Percentiles rank a stretch among this genome's conserved stretches.
Evolutionary conservation across 192 early-diverging fungal genomes (phyloP).

Genomic region (Coemansia sp.): DNA sequence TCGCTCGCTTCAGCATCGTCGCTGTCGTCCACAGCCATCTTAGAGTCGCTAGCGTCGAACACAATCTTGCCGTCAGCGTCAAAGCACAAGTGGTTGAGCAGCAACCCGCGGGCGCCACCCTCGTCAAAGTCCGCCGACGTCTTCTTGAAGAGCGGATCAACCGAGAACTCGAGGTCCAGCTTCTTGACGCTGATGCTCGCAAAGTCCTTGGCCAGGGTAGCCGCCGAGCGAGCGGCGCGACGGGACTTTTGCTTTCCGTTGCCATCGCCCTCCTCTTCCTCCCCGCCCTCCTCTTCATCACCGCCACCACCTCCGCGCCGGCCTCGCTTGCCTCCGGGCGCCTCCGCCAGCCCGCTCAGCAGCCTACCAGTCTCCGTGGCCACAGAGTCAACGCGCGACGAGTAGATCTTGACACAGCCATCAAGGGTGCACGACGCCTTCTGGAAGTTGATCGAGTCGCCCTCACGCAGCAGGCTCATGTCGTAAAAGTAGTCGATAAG

Average conservation of each 20-base stretch:
- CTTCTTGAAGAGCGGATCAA: slow-evolving; percentile 97
- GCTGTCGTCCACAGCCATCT: slow-evolving; percentile 42
- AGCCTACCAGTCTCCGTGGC: slow-evolving; percentile 89
- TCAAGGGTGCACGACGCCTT: slow-evolving; percentile 96
- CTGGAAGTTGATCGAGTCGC: slow-evolving; percentile 97
- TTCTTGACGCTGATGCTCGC: slow-evolving; percentile 75
- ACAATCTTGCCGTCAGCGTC: slow-evolving; percentile 83
- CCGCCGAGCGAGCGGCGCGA: slow-evolving; percentile 50
- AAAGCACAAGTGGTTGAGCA: slow-evolving; percentile 84
- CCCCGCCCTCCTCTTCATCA: slow-evolving; percentile 55
- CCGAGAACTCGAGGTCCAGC: slow-evolving; percentile 86
- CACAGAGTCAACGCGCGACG: slow-evolving; percentile 94
- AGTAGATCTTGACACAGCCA: slow-evolving; percentile 96
- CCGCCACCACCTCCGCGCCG: slow-evolving; percentile 30
- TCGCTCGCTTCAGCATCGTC: slow-evolving; percentile 42
- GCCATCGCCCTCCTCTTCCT: slow-evolving; percentile 42
- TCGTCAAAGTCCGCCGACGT: slow-evolving; percentile 98
- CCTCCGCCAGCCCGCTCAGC: slow-evolving; percentile 80
- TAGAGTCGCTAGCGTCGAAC: slow-evolving; percentile 90
- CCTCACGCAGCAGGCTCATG: slow-evolving; percentile 89
- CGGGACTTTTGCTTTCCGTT: slow-evolving; percentile 26
- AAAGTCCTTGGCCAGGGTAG: slow-evolving; percentile 83
- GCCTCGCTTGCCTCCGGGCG: slow-evolving; percentile 54
- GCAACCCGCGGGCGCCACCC: slow-evolving; percentile 87
- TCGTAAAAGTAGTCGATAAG: slow-evolving; percentile 99